Conservation (phyloP, 2,329 filamentous ascomycete genomes). For the Coniochaeta prunicola region DNA sequence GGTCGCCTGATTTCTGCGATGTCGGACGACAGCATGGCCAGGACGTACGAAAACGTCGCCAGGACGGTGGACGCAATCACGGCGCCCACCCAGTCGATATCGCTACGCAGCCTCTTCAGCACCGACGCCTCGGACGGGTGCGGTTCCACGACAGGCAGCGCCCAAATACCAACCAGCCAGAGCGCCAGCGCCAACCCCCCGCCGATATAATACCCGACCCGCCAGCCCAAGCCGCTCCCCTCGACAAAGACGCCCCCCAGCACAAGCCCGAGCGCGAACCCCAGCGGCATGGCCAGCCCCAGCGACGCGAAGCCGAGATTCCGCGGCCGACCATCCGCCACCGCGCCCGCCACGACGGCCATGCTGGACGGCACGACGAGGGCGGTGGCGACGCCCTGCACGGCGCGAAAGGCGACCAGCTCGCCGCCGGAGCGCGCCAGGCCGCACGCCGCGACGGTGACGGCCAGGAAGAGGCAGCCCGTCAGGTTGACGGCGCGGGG, state of each 20-base stretch:
- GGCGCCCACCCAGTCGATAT: constrained; percentile 49
- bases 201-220: constrained; percentile 35
- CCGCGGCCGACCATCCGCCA: constrained; percentile 23
- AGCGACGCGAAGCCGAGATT: constrained; percentile 35
- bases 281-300: constrained; percentile 37
- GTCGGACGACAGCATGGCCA: neutral
- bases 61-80: constrained; percentile 36
- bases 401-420: constrained; percentile 28
- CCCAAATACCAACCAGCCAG: constrained; percentile 21
- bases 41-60: constrained; percentile 27
- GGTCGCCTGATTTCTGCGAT: constrained; percentile 28
- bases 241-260: constrained; percentile 36
- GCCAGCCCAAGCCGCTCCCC: constrained; percentile 40
- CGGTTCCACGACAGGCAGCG: constrained; percentile 7
- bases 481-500: constrained; percentile 22
- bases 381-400: constrained; percentile 30
- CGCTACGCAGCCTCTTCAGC: constrained; percentile 15
- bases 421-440: constrained; percentile 21
- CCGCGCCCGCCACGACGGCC: constrained; percentile 22
- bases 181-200: constrained; percentile 26
- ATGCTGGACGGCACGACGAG: constrained; percentile 28
- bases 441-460: constrained; percentile 23
- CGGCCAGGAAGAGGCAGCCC: constrained; percentile 22
- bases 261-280: constrained; percentile 43
- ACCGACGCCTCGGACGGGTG: neutral